Conservation (phyloP, 2,329 filamentous ascomycete genomes). For the Alternaria novae-zelandiae region DNA sequence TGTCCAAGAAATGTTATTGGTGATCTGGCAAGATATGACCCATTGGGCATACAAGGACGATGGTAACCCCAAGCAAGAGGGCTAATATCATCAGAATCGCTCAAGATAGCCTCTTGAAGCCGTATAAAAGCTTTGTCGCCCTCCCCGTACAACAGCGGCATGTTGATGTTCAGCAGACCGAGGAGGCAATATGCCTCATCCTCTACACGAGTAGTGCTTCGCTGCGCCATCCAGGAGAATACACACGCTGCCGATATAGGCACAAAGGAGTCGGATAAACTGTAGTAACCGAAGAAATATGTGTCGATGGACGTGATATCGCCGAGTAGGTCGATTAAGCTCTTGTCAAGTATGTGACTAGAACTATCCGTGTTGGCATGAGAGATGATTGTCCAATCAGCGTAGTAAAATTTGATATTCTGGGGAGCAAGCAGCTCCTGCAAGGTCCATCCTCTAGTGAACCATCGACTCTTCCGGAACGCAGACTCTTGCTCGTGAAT, state of each 20-base stretch:
- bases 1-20: background rate
- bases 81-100: background rate
- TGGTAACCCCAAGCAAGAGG: background rate
- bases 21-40: background rate
- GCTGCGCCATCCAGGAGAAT: background rate
- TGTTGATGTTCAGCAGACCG: background rate
- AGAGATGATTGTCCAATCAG: background rate
- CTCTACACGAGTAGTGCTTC: background rate
- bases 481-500: accelerated
- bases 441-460: background rate
- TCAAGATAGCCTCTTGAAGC: background rate
- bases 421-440: background rate
- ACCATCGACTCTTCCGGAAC: background rate
- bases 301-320: too few species aligned
- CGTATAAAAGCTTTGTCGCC: background rate
- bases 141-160: background rate
- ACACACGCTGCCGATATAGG: too few species aligned
- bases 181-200: background rate
- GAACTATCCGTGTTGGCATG: too few species aligned
- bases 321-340: too few species aligned
- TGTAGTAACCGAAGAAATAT: too few species aligned
- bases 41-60: accelerated
- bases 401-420: background rate
- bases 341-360: too few species aligned
- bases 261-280: too few species aligned